Conservation (phyloP, 1,284 basidiomycete species). For the Malassezia nana region DNA sequence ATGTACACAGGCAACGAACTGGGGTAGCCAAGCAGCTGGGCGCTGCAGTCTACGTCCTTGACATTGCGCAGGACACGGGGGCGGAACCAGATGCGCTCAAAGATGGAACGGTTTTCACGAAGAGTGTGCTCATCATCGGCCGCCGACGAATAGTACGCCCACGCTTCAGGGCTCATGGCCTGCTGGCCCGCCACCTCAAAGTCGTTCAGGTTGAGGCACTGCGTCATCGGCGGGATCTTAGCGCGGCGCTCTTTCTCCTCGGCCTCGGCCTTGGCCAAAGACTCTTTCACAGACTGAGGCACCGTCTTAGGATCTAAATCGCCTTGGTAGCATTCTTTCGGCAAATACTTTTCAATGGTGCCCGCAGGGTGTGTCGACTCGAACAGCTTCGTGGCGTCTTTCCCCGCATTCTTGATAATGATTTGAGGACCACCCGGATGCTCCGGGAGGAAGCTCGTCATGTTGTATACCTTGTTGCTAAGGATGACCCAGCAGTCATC, state of each 20-base stretch:
- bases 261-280: conserved; percentile 18
- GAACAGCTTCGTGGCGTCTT: conserved; percentile 55
- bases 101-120: conserved; percentile 77
- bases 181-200: conserved; percentile 57
- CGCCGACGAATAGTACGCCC: conserved; percentile 48
- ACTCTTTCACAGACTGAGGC: conserved; percentile 21
- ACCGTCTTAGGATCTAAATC: conserved; percentile 33
- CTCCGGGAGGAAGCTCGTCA: conserved; percentile 67
- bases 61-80: conserved; percentile 78
- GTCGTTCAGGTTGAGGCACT: conserved; percentile 78
- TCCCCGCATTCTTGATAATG: conserved; percentile 68
- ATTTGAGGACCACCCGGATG: conserved; percentile 72
- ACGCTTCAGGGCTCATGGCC: conserved; percentile 40
- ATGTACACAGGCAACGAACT: conserved; percentile 55
- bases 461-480: conserved; percentile 52
- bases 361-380: conserved; percentile 46
- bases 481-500: conserved; percentile 55
- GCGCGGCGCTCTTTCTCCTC: conserved; percentile 16
- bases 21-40: conserved; percentile 20
- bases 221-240: conserved; percentile 57
- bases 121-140: conserved; percentile 55
- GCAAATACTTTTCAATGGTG: conserved; percentile 42
- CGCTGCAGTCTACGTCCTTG: conserved; percentile 61
- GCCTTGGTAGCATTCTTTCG: conserved; percentile 40
- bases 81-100: conserved; percentile 87